Conservation (phyloP, 2,329 filamentous ascomycete genomes). For the Fusarium luffae region DNA sequence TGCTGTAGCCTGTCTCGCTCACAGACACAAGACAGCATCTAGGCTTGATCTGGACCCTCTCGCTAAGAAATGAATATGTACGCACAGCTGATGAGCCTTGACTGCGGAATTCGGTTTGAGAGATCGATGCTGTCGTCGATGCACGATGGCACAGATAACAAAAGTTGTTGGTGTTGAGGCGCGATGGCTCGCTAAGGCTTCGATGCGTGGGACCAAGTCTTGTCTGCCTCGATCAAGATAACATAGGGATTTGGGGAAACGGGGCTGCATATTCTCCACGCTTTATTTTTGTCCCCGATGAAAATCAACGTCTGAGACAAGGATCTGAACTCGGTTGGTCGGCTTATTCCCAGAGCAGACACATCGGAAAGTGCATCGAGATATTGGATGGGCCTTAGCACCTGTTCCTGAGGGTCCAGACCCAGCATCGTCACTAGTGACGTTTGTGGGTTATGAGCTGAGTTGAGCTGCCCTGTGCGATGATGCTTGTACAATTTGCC, state of each 20-base stretch:
- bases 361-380: conserved; percentile 19
- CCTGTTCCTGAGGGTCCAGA: conserved; percentile 21
- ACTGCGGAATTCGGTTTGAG: conserved; percentile 3
- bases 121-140: conserved; percentile 28
- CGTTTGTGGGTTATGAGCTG: conserved; percentile 10
- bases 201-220: conserved; percentile 29
- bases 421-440: conserved; percentile 15
- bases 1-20: background rate
- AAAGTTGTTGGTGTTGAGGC: conserved; percentile 31
- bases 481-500: background rate
- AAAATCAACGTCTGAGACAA: conserved; percentile 2
- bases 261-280: conserved; percentile 11
- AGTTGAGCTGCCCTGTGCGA: conserved; percentile 3
- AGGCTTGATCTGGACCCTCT: conserved; percentile 2
- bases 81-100: conserved; percentile 1
- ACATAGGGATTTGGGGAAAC: conserved; percentile 1
- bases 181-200: conserved; percentile 30
- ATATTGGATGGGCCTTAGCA: conserved; percentile 4
- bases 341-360: background rate
- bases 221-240: conserved; percentile 17
- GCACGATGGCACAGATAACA: conserved; percentile 2
- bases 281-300: conserved; percentile 9
- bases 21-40: background rate
- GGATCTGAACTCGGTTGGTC: background rate
- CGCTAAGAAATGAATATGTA: background rate